Evolutionary conservation across 805 yeast genomes (phyloP), one percentile per base, ranked within the genome.

Genomic region (Saccharomyces paradoxus): DNA sequence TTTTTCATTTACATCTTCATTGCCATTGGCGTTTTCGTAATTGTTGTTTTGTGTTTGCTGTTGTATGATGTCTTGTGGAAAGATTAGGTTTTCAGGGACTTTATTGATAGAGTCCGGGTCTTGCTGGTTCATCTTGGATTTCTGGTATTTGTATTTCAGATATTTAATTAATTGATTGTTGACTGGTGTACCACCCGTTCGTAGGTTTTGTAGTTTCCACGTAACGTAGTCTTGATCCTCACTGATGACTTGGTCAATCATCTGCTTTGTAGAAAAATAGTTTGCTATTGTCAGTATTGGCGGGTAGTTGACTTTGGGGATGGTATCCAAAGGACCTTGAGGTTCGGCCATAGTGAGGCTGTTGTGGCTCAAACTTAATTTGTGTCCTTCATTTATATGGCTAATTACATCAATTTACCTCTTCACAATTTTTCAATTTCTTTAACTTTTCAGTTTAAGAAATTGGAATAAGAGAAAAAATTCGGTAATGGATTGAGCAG

Each of bases 211-310:
- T 24, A 64, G 50, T 51, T 68, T 68, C 71, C 71, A 67, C 1
- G 63, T 53, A 3, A 67, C 68, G 51, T 69, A 68, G 32, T 69
- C 72, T 48, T 68, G 69, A 50, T 68, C 72, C 53, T 69, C 72
- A 50, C 64, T 66, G 10, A 68, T 51, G 0, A 68, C 66, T 52
- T 69, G 72, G 31, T 64, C 62, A 13, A 69, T 66, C 66, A 67
- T 63, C 46, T 68, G 67, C 50, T 67, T 69, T 0, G 63, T 65
- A 1, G 66, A 58, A 48, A 61, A 54, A 54, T 69, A 69, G 50
- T 68, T 67, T 10, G 65, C 61, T 28, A 55, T 56, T 0, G 71
- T 67, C 10, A 69, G 41, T 2, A 62, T 46, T 7, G 71, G 68
- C 21, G 63, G 66, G 49, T 67, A 69, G 30, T 67, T 65, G 3